Evolutionary conservation across 176 grass and related monocot genomes (phyloP).

Genomic region (Ensete ventricosum): DNA sequence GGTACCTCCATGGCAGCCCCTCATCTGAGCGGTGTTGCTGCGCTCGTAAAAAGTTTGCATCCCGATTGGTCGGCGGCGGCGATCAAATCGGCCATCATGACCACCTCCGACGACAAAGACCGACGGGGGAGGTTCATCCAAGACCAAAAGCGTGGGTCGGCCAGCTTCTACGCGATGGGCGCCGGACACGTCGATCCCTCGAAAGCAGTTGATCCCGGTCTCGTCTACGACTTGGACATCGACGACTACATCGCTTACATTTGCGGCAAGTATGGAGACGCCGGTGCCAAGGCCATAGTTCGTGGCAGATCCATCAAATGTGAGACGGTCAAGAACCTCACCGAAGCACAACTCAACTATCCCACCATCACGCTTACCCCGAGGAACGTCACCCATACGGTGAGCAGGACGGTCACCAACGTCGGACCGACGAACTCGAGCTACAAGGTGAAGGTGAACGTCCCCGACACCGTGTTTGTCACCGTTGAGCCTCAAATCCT

Average conservation of each 20-base stretch:
- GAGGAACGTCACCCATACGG: conserved; percentile 4
- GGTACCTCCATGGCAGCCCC: conserved; percentile 74
- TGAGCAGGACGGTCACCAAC: conserved; percentile 57
- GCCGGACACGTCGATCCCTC: background rate
- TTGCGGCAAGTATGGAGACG: background rate
- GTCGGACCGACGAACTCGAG: conserved; percentile 31
- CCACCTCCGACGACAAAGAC: background rate
- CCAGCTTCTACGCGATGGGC: background rate
- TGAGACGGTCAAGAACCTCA: background rate
- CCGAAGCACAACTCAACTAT: conserved; percentile 64
- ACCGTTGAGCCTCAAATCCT: conserved; percentile 39
- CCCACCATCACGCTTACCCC: conserved; percentile 49
- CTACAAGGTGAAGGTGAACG: conserved; percentile 31
- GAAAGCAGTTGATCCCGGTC: background rate
- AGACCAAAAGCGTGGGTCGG: background rate
- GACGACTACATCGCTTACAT: background rate
- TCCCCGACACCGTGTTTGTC: conserved; percentile 29
- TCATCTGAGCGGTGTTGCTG: background rate
- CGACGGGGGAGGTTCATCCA: background rate
- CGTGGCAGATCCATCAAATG: background rate
- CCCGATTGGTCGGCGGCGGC: background rate
- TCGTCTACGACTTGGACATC: background rate
- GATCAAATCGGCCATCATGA: background rate
- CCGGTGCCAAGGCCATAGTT: background rate
- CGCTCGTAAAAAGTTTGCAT: background rate